Base-by-base conservation (phyloP, 139 green algal genomes). In the Chlorella sp. region DNA sequence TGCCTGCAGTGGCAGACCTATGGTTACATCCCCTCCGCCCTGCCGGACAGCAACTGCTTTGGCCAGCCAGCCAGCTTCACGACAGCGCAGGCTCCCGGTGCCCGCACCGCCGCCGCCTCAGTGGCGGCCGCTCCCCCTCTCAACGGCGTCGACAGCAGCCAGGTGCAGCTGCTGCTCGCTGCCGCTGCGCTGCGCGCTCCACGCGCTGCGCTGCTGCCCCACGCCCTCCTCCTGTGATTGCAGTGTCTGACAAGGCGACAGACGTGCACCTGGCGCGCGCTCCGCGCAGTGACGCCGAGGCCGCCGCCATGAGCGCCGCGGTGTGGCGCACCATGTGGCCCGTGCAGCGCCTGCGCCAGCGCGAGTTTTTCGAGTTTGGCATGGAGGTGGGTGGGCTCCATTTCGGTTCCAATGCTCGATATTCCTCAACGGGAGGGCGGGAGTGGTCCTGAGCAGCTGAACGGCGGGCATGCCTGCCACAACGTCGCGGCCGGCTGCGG, bases 321-420 rank as follows among this genome's bases (percentile, higher is more conserved):
- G 90, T 99, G 36, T 99, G 97, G 97, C 43, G 75, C 11, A 82
- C 91, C 41, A 93, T 96, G 44, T 99, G 97, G 97, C 97, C 97
- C 0, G 75, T 95, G 76, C 89, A 96, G 82, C 93, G 97, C 41
- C 85, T 98, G n/a, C 86, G 91, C 69, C 97, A 99, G 89, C 91
- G 97, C 3, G 96, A 95, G 64, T 99, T 99, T 85, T 98, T 98
- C 88, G 92, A 83, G 46, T 99, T 99, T 90, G 97, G 97, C 73
- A 99, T 99, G 96, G 96, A 99, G 58, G 80, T 92, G 54, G 30
- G 80, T 24, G 32, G n/a, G n/a, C n/a, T n/a, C n/a, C n/a, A n/a
- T n/a, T n/a, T n/a, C n/a, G n/a, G n/a, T n/a, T n/a, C n/a, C n/a
- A n/a, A n/a, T n/a, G n/a, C n/a, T n/a, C n/a, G n/a, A n/a, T n/a